A percentile compares a stretch with the other conserved stretches of the same genome.
Conservation (phyloP, 768 basidiomycete genomes). For the Collybia nuda region DNA sequence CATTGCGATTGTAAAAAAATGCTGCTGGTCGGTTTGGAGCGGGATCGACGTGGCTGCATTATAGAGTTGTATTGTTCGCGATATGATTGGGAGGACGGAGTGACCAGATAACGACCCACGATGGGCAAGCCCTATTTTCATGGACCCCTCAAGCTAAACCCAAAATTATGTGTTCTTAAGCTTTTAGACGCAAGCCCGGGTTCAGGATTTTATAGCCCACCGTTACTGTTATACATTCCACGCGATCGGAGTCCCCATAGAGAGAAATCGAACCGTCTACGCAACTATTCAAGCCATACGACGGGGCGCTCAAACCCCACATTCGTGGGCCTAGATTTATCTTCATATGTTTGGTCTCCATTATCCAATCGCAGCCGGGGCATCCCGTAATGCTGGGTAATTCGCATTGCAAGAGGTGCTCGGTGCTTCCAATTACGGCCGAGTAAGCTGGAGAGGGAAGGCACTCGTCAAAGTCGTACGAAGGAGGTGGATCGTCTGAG, state of each 20-base stretch:
- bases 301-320: conserved; percentile 35
- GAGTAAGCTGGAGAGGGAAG: conserved; percentile 22
- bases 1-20: conserved; percentile 37
- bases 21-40: conserved; percentile 23
- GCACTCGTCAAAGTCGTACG: conserved; percentile 9
- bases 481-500: conserved; percentile 6
- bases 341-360: conserved; percentile 36
- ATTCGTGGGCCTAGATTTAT: conserved; percentile 39
- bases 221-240: conserved; percentile 35
- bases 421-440: conserved; percentile 22
- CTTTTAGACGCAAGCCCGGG: neutral
- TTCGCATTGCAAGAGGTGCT: conserved; percentile 34
- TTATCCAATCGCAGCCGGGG: conserved; percentile 31
- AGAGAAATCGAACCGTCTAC: conserved; percentile 40
- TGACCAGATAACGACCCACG: conserved; percentile 24
- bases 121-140: conserved; percentile 31
- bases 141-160: conserved; percentile 34
- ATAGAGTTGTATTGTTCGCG: conserved; percentile 26
- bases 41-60: conserved; percentile 14
- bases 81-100: conserved; percentile 22
- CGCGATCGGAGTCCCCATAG: conserved; percentile 30
- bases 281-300: conserved; percentile 39
- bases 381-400: conserved; percentile 21
- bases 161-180: neutral
- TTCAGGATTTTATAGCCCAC: conserved; percentile 22